A percentile compares a stretch with the other conserved stretches of the same genome.
phyloP scores from a whole-genome alignment of 179 eudicot species.

The Silene vulgaris region DNA sequence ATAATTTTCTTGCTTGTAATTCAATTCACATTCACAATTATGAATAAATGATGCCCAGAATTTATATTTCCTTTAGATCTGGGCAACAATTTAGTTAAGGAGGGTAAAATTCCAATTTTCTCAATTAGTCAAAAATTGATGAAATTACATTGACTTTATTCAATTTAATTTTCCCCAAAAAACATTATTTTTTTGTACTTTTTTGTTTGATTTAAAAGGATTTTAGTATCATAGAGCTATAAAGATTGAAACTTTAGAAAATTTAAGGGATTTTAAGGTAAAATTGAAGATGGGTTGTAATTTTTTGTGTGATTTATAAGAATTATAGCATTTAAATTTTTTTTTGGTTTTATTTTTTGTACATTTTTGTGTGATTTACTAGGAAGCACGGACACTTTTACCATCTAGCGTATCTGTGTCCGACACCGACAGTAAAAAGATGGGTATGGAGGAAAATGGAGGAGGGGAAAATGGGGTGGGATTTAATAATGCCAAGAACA shows the following conservation, averaged over 20 bases:
- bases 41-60: slow-evolving; percentile 1
- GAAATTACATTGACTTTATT: slow-evolving; percentile 21
- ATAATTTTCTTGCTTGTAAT: slow-evolving; percentile 5
- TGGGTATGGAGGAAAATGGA: slow-evolving; percentile 31
- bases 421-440: neutral
- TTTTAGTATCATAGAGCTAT: neutral
- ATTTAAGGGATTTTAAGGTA: slow-evolving; percentile 15
- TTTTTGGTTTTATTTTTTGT: too few species aligned
- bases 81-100: neutral
- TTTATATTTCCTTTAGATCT: slow-evolving; percentile 20
- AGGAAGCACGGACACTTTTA: too few species aligned
- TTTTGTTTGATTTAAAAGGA: neutral
- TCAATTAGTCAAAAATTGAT: slow-evolving; percentile 16
- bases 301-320: too few species aligned
- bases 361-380: too few species aligned
- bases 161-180: neutral
- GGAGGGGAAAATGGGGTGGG: slow-evolving; percentile 17
- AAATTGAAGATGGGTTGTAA: slow-evolving; percentile 22
- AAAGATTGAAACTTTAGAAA: slow-evolving; percentile 7
- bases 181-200: neutral
- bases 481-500: slow-evolving; percentile 35
- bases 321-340: too few species aligned
- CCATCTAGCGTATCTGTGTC: too few species aligned
- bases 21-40: neutral
- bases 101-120: slow-evolving; percentile 8